Evolutionary conservation across 2,329 filamentous ascomycete species (phyloP).

Genomic region (Fusarium newnesense): DNA sequence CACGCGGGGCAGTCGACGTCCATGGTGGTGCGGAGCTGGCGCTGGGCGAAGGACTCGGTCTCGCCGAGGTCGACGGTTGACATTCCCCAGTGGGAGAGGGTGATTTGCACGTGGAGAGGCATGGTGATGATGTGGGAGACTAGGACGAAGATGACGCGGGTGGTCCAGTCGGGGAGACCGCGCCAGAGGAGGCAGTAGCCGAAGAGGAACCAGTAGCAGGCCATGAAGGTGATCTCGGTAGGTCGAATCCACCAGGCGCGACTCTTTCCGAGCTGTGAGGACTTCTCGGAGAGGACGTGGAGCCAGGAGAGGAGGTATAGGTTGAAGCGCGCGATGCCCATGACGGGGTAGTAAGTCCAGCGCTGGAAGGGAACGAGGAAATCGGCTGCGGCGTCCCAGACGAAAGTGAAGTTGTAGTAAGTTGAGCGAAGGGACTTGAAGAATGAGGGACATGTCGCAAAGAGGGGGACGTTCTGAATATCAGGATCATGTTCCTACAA

Average conservation of each 20-base stretch:
- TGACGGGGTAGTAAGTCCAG: slow-evolving; percentile 75
- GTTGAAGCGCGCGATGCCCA: slow-evolving; percentile 77
- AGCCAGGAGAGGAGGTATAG: slow-evolving; percentile 75
- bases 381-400: slow-evolving; percentile 70
- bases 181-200: slow-evolving; percentile 73
- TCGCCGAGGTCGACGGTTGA: slow-evolving; percentile 72
- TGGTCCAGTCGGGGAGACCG: slow-evolving; percentile 66
- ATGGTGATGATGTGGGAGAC: slow-evolving; percentile 73
- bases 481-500: slow-evolving; percentile 65
- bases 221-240: slow-evolving; percentile 70
- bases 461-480: slow-evolving; percentile 75
- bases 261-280: slow-evolving; percentile 63
- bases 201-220: slow-evolving; percentile 74
- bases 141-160: slow-evolving; percentile 70
- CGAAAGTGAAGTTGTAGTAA: slow-evolving; percentile 72
- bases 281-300: slow-evolving; percentile 67
- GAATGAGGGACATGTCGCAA: slow-evolving; percentile 73
- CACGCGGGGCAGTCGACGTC: slow-evolving; percentile 77
- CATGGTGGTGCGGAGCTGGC: slow-evolving; percentile 78
- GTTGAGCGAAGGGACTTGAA: slow-evolving; percentile 71
- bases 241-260: slow-evolving; percentile 75
- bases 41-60: slow-evolving; percentile 74
- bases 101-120: slow-evolving; percentile 78
- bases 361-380: slow-evolving; percentile 69
- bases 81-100: slow-evolving; percentile 79